Evolutionary conservation across 495 filamentous ascomycete species (phyloP).

Genomic region (Aspergillus affinis): DNA sequence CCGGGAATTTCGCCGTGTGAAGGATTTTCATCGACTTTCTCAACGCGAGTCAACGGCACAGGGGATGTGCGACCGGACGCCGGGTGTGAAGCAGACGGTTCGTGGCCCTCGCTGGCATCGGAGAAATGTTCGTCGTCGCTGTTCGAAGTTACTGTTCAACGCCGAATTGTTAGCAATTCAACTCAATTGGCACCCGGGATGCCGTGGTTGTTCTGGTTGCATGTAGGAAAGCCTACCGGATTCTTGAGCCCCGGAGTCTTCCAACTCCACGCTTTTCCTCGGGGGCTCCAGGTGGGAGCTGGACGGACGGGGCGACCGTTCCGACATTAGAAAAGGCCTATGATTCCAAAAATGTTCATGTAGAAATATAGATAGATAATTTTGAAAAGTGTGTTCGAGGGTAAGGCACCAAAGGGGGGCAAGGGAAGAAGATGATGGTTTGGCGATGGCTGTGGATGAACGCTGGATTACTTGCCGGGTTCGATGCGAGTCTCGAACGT

Average conservation of each 20-base stretch:
- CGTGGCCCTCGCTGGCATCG: constrained; percentile 74
- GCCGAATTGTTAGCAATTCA: constrained; percentile 11
- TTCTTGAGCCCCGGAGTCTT: constrained; percentile 82
- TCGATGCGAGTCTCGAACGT: constrained; percentile 40
- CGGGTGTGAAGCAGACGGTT: constrained; percentile 32
- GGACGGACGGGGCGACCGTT: constrained; percentile 37
- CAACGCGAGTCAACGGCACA: constrained; percentile 61
- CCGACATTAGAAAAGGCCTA: constrained; percentile 37
- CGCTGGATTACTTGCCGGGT: constrained; percentile 18
- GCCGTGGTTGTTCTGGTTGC: constrained; percentile 1
- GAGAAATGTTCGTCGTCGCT: constrained; percentile 87
- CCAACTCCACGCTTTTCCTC: constrained; percentile 58
- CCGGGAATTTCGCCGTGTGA: constrained; percentile 63
- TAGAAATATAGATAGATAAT: constrained; percentile 18
- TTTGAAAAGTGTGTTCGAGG: constrained; percentile 10
- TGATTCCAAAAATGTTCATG: constrained; percentile 24
- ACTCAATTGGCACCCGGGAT: not conserved
- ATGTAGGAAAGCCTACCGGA: constrained; percentile 55
- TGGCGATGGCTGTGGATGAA: constrained; percentile 8
- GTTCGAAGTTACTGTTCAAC: constrained; percentile 49
- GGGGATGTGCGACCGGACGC: constrained; percentile 49
- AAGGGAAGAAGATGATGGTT: constrained; percentile 27
- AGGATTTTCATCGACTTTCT: constrained; percentile 57
- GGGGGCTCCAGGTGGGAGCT: constrained; percentile 61
- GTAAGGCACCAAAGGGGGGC: constrained; percentile 12